Evolutionary conservation across 2,329 filamentous ascomycete genomes (phyloP), one percentile per base, ranked within the genome.

Genomic region (Aspergillus udagawae): DNA sequence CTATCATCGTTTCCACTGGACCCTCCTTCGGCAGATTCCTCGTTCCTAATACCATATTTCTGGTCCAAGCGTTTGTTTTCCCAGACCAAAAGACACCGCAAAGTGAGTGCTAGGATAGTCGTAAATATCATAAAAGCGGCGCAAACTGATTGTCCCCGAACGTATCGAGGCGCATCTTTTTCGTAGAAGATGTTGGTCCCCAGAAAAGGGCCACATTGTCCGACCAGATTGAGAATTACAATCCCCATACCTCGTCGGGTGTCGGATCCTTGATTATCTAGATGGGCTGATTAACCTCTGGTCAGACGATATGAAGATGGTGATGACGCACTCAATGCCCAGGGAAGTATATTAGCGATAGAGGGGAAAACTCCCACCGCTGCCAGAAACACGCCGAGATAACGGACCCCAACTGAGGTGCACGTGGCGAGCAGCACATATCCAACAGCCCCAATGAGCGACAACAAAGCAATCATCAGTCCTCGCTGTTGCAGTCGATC

Each of bases 261-360:
- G 66, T 88, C 86, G 41, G 79, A 84, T 14, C 86, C 86, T 70
- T 89, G 86, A 68, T 90, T 90, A 68, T 89, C 86, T 77, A 50
- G 8, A 53, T n/a, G 14, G 21, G 8, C 27, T 14, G 50, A 50
- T 27, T 53, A 54, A 1, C 4, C 2, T 28, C 21, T 7, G 21
- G 28, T 28, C 21, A 29, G 29, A 29, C 41, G 23, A 32, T 14
- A 50, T 1, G 1, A 44, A 4, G 17, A 48, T n/a, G 9, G 29
- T 8, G 29, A 48, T 51, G 52, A 68, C 72, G 59, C 68, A 76
- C 75, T 82, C 2, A 87, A 71, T 1, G 88, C 86, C 70, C 88
- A 89, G 0, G 88, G 87, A 38, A 91, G 81, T 8, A 88, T 86
- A 60, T 90, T 89, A 3, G 85, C 84, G 35, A 91, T 85, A 64